Evolutionary conservation across 257 asterid genomes (phyloP).

Genomic region (Plantago ovata): DNA sequence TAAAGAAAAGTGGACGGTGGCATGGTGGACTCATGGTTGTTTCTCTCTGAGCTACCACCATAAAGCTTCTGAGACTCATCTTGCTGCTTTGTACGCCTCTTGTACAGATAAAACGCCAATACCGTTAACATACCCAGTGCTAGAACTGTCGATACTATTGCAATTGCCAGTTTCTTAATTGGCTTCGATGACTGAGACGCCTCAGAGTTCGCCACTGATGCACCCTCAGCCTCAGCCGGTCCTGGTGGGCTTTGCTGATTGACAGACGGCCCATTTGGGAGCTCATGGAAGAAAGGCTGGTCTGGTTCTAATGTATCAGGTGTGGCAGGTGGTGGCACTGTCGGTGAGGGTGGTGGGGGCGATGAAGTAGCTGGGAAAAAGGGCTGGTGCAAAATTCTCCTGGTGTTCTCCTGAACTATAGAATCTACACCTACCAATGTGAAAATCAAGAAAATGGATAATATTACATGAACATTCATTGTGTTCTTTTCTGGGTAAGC

Average conservation of each 20-base stretch:
- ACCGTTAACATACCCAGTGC: slow-evolving; percentile 61
- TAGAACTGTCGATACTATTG: slow-evolving; percentile 47
- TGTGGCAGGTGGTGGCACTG: slow-evolving; percentile 29
- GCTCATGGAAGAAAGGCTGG: slow-evolving; percentile 88
- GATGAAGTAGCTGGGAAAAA: slow-evolving; percentile 51
- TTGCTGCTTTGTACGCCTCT: slow-evolving; percentile 36
- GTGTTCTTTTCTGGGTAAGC: slow-evolving; percentile 27
- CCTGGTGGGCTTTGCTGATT: slow-evolving; percentile 42
- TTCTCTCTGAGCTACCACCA: slow-evolving; percentile 34
- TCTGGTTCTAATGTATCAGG: slow-evolving; percentile 50
- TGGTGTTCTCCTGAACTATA: slow-evolving; percentile 16
- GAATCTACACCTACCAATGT: not conserved
- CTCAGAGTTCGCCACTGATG: slow-evolving; percentile 38
- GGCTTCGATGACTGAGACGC: slow-evolving; percentile 36
- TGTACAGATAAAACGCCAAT: slow-evolving; percentile 53
- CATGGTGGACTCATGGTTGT: slow-evolving; percentile 57
- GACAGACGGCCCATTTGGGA: slow-evolving; percentile 49
- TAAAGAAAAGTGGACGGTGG: slow-evolving; percentile 79
- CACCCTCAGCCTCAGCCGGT: slow-evolving; percentile 28
- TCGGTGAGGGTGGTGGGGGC: slow-evolving; percentile 46
- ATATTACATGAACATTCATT: slow-evolving; percentile 40
- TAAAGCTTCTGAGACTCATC: slow-evolving; percentile 67
- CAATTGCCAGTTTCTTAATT: slow-evolving; percentile 59
- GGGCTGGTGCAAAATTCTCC: slow-evolving; percentile 90
- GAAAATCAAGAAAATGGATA: slow-evolving; percentile 12